Base-by-base conservation (phyloP, 345 rosid species). In the Eucalyptus rudis region DNA sequence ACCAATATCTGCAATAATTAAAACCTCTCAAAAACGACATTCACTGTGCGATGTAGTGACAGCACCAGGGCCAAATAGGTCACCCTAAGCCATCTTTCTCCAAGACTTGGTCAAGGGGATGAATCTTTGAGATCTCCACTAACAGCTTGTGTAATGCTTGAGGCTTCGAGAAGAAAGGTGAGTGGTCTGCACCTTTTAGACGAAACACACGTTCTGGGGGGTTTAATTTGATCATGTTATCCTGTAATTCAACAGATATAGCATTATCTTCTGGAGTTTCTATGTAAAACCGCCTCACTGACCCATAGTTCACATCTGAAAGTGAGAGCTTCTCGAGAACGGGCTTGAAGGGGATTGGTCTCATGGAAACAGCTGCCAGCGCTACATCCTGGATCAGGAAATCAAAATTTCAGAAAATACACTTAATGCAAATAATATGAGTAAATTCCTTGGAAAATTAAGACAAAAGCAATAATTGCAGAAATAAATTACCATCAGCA, bases 111-210 rank as follows among this genome's bases (percentile, higher is more conserved):
- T 76, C 84, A 6, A 76, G 47, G 84, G 84, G 84, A 10, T 40
- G 92, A 86, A 92, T 88, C 91, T 90, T 94, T 43, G 98, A 92
- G 64, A 97, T 97, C 94, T 97, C 99, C 90, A 96, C 95, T 89
- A 97, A 89, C 91, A 95, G 54, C 92, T 96, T 96, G 91, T 97
- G 99, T 62, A 97, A 92, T 85, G 98, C 96, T 92, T 96, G 99
- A 91, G 99, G 99, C 93, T 96, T 97, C 16, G 99, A 97, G 93
- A 97, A 97, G 92, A 97, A 97, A 29, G 99, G 99, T 40, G 99
- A 96, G 91, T 97, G 99, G 76, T 97, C 99, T 6, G 98, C 94
- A 19, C 99, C 99, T 93, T 95, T 97, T 71, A 97, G 89, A 47
- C 91, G 92, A 89, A 94, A 97, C 50, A 97, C 98, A 45, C 92